phyloP scores from a whole-genome alignment of 176 grass and related monocot species.

The Oryza rufipogon region DNA sequence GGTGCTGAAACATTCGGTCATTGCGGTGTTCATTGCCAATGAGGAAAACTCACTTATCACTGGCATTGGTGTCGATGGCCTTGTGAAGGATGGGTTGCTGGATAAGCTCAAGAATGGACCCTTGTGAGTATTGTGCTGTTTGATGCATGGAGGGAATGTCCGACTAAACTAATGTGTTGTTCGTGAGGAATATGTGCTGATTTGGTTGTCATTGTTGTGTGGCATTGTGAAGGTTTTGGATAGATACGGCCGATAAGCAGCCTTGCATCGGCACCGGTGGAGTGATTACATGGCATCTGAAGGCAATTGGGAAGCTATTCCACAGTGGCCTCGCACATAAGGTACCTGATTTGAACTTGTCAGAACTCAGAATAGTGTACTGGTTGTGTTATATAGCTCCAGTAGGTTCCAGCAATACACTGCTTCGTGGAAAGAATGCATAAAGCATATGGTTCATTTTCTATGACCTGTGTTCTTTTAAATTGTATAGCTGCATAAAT shows the following conservation, averaged over 20 bases:
- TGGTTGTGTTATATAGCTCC: background rate
- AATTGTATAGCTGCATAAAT: background rate
- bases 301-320: conserved; percentile 89
- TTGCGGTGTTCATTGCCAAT: conserved; percentile 91
- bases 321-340: conserved; percentile 97
- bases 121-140: conserved; percentile 57
- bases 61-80: conserved; percentile 74
- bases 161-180: background rate
- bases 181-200: conserved; percentile 3
- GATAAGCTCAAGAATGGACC: conserved; percentile 81
- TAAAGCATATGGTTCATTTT: background rate
- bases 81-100: conserved; percentile 82
- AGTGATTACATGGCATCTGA: conserved; percentile 86
- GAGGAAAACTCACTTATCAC: conserved; percentile 85
- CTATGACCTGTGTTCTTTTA: background rate
- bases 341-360: conserved; percentile 50
- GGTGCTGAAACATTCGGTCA: conserved; percentile 69
- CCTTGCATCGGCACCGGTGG: conserved; percentile 91
- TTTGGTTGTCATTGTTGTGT: conserved; percentile 19
- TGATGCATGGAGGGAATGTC: background rate
- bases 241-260: conserved; percentile 95
- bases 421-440: background rate
- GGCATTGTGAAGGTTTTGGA: conserved; percentile 72
- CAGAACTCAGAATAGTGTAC: background rate
- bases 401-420: background rate